These are phyloP conservation scores for Niebla homalea DNA, from an alignment of 495 filamentous ascomycete genomes.

Conservation along the genomic window DNA sequence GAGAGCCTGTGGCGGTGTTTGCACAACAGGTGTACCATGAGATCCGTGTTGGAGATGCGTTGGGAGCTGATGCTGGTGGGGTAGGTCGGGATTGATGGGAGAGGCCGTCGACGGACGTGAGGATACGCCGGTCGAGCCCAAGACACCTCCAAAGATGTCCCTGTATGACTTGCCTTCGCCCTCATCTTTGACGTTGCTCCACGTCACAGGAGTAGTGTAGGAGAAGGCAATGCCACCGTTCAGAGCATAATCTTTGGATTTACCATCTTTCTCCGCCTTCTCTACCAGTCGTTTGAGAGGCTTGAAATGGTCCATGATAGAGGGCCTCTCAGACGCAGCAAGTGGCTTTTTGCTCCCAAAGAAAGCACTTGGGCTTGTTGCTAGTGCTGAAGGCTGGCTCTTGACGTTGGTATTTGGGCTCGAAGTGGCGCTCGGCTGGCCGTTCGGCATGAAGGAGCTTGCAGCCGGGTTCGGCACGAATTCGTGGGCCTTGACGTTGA, in stretches of 20 bases:
- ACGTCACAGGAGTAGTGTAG: constrained; percentile 68
- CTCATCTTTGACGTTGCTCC: constrained; percentile 45
- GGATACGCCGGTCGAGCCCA: constrained; percentile 41
- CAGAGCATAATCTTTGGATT: constrained; percentile 34
- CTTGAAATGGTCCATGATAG: constrained; percentile 56
- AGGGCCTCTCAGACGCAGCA: constrained; percentile 39
- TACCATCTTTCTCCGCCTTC: constrained; percentile 27
- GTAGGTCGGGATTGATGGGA: constrained; percentile 37
- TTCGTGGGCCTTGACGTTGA: constrained; percentile 73
- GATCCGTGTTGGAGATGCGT: constrained; percentile 37
- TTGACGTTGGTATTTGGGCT: constrained; percentile 47
- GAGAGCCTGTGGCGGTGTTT: constrained; percentile 51
- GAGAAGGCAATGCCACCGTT: constrained; percentile 68
- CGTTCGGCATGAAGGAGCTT: constrained; percentile 61
- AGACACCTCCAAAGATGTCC: constrained; percentile 59
- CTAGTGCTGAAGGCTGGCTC: constrained; percentile 38
- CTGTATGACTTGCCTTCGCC: constrained; percentile 57
- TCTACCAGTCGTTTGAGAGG: constrained; percentile 62
- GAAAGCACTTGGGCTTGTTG: constrained; percentile 36
- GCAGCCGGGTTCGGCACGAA: constrained; percentile 76
- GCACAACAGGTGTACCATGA: constrained; percentile 26
- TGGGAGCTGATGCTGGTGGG: constrained; percentile 67
- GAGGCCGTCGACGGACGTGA: constrained; percentile 50
- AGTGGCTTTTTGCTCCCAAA: constrained; percentile 49
- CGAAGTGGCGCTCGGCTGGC: constrained; percentile 44